Conservation (phyloP, 2,329 filamentous ascomycete genomes). For the Exophiala sp. region DNA sequence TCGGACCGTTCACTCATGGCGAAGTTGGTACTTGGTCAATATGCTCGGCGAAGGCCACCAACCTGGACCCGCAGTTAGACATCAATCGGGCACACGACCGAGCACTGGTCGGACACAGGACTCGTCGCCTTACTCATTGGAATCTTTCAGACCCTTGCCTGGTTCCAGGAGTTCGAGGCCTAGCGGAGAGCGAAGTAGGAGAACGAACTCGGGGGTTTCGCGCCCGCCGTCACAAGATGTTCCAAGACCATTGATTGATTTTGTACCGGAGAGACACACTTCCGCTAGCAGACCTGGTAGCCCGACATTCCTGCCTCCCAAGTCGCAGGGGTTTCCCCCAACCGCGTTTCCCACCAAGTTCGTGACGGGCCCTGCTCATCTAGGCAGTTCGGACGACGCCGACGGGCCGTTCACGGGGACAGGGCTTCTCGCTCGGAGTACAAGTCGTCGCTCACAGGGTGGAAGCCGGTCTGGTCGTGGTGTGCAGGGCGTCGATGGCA, state of each 20-base stretch:
- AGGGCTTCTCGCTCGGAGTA: slow-evolving; percentile 25
- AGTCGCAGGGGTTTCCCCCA: slow-evolving; percentile 4
- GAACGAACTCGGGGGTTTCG: neutral
- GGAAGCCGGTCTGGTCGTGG: slow-evolving; percentile 14
- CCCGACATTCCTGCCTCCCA: neutral
- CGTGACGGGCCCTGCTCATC: slow-evolving; percentile 5
- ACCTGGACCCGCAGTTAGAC: neutral
- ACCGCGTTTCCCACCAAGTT: slow-evolving; percentile 13
- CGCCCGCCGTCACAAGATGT: slow-evolving; percentile 13
- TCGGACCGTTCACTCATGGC: slow-evolving; percentile 68
- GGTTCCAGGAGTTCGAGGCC: slow-evolving; percentile 45
- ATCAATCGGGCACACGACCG: slow-evolving; percentile 2
- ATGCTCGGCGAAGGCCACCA: slow-evolving; percentile 55
- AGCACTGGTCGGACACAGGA: slow-evolving; percentile 39
- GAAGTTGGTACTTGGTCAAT: slow-evolving; percentile 85
- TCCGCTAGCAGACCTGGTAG: neutral
- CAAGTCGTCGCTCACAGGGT: slow-evolving; percentile 19
- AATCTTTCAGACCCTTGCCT: slow-evolving; percentile 62
- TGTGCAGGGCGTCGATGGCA: slow-evolving; percentile 18
- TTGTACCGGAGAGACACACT: slow-evolving; percentile 10
- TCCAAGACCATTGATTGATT: slow-evolving; percentile 17
- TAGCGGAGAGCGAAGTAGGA: slow-evolving; percentile 1
- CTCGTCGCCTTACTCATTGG: slow-evolving; percentile 55
- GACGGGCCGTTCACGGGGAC: slow-evolving; percentile 24
- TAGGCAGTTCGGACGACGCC: neutral